Evolutionary conservation across 179 eudicot species (phyloP).

Genomic region (Carnegiea gigantea): DNA sequence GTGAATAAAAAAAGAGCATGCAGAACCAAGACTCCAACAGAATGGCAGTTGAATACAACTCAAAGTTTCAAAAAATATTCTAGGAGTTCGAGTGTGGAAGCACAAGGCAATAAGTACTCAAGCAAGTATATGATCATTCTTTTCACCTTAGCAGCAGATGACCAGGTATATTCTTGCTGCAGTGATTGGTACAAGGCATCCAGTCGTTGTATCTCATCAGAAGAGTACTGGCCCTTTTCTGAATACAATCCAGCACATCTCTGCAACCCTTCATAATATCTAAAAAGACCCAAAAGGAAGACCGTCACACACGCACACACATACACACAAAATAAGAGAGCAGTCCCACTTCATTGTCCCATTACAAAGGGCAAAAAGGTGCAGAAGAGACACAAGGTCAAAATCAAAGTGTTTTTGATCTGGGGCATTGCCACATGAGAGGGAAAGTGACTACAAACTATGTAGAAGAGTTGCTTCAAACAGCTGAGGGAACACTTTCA

Average conservation of each 20-base stretch:
- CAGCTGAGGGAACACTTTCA: conserved; percentile 1
- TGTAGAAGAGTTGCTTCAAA: neutral
- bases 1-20: neutral
- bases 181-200: conserved; percentile 79
- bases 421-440: neutral
- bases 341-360: neutral
- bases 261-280: conserved; percentile 97
- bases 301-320: neutral
- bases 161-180: conserved; percentile 71
- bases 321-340: neutral
- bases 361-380: neutral
- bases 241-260: conserved; percentile 79
- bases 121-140: neutral
- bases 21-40: neutral
- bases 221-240: conserved; percentile 55
- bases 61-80: conserved; percentile 1
- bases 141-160: conserved; percentile 95
- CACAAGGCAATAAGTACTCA: neutral
- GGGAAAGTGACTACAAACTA: neutral
- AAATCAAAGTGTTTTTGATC: neutral
- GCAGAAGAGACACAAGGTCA: neutral
- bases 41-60: neutral
- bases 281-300: conserved; percentile 24
- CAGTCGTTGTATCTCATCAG: conserved; percentile 63
- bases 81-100: neutral